Conservation (phyloP, 192 early-diverging fungal genomes). For the Backusella australiensis region DNA sequence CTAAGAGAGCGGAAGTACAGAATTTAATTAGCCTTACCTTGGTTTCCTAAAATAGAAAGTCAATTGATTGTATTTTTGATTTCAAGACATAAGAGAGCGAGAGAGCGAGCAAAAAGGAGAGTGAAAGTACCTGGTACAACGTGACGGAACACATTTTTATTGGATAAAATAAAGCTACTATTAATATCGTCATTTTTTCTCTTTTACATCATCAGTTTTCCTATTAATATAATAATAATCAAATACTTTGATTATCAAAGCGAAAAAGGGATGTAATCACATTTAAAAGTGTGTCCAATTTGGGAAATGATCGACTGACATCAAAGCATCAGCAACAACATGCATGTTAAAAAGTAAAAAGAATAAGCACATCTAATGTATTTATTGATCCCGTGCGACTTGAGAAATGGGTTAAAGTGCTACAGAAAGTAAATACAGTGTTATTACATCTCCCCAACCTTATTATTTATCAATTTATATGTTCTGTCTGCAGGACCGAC, state of each 20-base stretch:
- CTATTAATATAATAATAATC: background rate
- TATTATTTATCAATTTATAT: background rate
- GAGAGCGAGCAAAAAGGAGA: background rate
- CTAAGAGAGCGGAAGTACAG: background rate
- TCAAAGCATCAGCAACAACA: background rate
- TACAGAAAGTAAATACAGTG: background rate
- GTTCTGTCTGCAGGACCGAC: background rate
- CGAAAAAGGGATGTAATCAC: background rate
- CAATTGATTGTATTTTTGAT: background rate
- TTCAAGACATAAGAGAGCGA: background rate
- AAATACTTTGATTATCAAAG: background rate
- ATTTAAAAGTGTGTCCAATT: background rate
- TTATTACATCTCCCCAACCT: background rate
- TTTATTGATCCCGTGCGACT: slow-evolving; percentile 1
- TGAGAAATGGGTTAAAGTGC: background rate
- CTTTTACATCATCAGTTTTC: background rate
- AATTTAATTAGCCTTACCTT: background rate
- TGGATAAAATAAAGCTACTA: background rate
- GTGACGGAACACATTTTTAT: background rate
- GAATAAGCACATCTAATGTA: background rate
- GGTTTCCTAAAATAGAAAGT: background rate
- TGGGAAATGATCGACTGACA: background rate
- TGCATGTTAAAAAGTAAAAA: background rate
- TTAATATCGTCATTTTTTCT: background rate
- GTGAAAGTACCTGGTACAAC: background rate